Base-by-base conservation (phyloP, 2,329 filamentous ascomycete genomes). In the Canariomyces notabilis region DNA sequence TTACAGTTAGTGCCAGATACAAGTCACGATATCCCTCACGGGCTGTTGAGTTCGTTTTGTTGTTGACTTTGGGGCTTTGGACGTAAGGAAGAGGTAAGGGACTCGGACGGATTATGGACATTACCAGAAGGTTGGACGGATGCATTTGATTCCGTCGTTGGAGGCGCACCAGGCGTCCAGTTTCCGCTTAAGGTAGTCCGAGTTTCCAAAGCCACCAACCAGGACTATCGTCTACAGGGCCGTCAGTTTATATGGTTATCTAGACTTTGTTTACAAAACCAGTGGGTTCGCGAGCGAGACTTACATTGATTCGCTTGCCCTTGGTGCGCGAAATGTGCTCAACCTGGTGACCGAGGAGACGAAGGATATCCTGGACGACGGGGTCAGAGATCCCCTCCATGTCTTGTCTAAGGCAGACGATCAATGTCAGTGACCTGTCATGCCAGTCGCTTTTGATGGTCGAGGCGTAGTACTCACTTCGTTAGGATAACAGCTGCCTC, bases 171-270 rank as follows among this genome's bases (percentile, higher is more conserved):
- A 38, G 15, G 22, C 21, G 36, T 38, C 36, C n/a, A 38, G 19
- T 4, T 14, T 16, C 21, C 21, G 8, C 36, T 38, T 38, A 12
- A 38, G 36, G 19, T 38, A 38, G 36, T 38, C 36, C 20, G 36
- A 38, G 19, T 38, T 38, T 38, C 36, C 36, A 21, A 26, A 38
- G 36, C 36, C 36, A 14, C 36, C 36, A 23, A 22, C 36, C n/a
- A 38, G 19, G 9, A 38, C 36, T 19, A 38, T 9, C 36, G 26
- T 23, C 36, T 38, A 21, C 26, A 11, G 15, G 36, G 8, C 6
- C 20, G 20, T 38, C 21, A 38, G 36, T 22, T 6, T 26, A n/a
- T n/a, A n/a, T n/a, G n/a, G 14, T 11, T 23, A 23, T 11, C 36
- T 23, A 6, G 14, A 11, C 26, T 29, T 12, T 29, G 9, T 11